phyloP scores from a whole-genome alignment of 495 filamentous ascomycete genomes.

The Neurospora sp. region DNA sequence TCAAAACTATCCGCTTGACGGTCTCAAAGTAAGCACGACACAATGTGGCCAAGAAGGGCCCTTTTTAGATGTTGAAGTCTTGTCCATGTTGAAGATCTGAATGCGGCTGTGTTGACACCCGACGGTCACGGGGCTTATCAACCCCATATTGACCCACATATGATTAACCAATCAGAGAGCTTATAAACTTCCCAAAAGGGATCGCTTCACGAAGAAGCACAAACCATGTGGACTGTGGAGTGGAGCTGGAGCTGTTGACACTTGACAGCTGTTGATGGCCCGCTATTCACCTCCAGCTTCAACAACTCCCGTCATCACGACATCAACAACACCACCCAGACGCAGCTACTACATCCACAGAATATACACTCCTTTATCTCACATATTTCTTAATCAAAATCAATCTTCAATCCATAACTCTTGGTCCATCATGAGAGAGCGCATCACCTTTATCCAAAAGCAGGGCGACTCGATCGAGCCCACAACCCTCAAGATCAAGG shows the following conservation, averaged over 20 bases:
- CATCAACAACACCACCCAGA: background rate
- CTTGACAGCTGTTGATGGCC: slow-evolving; percentile 1
- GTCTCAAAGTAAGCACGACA: background rate
- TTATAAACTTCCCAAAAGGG: background rate
- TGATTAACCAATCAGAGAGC: slow-evolving; percentile 3
- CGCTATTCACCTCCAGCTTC: background rate
- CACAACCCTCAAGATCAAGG: slow-evolving; percentile 42
- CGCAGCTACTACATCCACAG: background rate
- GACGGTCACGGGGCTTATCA: slow-evolving; percentile 14
- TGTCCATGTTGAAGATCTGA: background rate
- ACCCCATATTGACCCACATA: too few relatives aligned
- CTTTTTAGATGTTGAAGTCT: background rate
- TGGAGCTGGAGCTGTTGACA: background rate
- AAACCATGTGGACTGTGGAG: background rate
- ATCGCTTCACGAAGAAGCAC: background rate
- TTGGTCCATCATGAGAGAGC: slow-evolving; percentile 58
- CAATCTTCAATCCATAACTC: background rate
- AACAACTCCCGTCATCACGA: background rate
- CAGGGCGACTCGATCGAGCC: slow-evolving; percentile 51
- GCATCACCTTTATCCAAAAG: slow-evolving; percentile 70
- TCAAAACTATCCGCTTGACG: background rate
- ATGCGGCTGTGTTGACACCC: background rate
- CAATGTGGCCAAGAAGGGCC: background rate
- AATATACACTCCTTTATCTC: background rate
- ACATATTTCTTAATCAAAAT: background rate